These are phyloP conservation scores for Lagenaria siceraria DNA, from an alignment of 306 rosid genomes.

Conservation along the genomic window DNA sequence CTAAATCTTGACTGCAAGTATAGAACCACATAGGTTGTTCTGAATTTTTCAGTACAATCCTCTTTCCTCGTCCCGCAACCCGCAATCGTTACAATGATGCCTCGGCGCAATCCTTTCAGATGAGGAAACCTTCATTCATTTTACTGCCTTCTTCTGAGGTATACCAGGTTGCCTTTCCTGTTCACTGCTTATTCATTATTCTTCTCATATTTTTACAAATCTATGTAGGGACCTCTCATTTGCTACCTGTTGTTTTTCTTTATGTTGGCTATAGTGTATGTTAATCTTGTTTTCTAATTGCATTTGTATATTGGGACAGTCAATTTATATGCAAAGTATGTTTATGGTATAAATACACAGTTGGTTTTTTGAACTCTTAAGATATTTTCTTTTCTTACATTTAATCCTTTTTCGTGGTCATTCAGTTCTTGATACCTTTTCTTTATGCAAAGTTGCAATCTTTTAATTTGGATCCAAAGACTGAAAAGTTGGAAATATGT, in stretches of 20 bases:
- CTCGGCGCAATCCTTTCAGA: neutral
- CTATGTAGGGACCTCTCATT: neutral
- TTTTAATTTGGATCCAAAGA: too few species aligned
- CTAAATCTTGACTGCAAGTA: conserved; percentile 7
- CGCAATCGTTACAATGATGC: neutral
- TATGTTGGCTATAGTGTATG: neutral
- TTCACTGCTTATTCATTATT: neutral
- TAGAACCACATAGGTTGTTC: neutral
- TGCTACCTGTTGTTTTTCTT: neutral
- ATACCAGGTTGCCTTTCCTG: neutral
- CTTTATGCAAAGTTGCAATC: neutral
- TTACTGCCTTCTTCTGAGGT: neutral
- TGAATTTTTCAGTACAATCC: neutral
- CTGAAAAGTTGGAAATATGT: too few species aligned
- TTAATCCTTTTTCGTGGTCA: too few species aligned
- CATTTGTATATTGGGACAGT: neutral
- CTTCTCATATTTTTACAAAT: neutral
- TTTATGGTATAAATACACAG: neutral
- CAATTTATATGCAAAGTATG: neutral
- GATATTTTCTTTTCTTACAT: neutral
- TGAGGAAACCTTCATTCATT: neutral
- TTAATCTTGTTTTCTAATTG: neutral
- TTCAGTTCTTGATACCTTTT: too few species aligned
- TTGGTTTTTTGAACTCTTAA: neutral
- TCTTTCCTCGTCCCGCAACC: neutral